phyloP scores from a whole-genome alignment of 768 basidiomycete genomes.

The Lepiota brunneoincarnata region DNA sequence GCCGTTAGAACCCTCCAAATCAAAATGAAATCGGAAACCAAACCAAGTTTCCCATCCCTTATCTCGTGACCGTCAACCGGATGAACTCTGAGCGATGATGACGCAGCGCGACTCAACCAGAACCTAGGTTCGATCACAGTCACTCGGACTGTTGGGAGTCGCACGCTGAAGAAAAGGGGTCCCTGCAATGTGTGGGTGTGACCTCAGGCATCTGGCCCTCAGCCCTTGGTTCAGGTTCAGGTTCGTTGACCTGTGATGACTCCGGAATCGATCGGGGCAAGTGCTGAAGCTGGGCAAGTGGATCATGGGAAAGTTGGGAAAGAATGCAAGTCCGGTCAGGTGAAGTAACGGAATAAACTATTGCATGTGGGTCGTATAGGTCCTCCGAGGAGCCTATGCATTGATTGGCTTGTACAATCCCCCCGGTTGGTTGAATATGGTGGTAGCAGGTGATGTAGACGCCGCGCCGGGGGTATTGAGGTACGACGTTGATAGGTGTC shows the following conservation, averaged over 20 bases:
- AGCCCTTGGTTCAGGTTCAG: too few relatives aligned
- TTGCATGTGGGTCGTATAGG: background rate
- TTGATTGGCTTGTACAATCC: conserved; percentile 1
- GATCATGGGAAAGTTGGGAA: background rate
- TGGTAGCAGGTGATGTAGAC: background rate
- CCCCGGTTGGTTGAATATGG: background rate
- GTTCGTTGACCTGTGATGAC: too few relatives aligned
- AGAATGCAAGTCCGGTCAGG: background rate
- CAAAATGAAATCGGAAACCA: conserved; percentile 5
- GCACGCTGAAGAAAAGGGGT: too few relatives aligned
- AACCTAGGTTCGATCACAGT: background rate
- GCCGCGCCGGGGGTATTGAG: background rate
- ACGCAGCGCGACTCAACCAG: background rate
- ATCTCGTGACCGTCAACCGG: conserved; percentile 3
- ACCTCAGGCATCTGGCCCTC: background rate
- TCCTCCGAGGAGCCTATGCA: background rate
- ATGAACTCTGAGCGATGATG: background rate
- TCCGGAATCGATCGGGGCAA: background rate
- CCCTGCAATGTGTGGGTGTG: background rate
- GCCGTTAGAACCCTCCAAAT: background rate
- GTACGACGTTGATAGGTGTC: background rate
- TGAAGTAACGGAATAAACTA: background rate
- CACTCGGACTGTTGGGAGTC: background rate
- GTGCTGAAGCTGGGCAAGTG: background rate
- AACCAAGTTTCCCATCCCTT: conserved; percentile 4